phyloP scores from a whole-genome alignment of 1,139 yeast species.

The Candida sp. region DNA sequence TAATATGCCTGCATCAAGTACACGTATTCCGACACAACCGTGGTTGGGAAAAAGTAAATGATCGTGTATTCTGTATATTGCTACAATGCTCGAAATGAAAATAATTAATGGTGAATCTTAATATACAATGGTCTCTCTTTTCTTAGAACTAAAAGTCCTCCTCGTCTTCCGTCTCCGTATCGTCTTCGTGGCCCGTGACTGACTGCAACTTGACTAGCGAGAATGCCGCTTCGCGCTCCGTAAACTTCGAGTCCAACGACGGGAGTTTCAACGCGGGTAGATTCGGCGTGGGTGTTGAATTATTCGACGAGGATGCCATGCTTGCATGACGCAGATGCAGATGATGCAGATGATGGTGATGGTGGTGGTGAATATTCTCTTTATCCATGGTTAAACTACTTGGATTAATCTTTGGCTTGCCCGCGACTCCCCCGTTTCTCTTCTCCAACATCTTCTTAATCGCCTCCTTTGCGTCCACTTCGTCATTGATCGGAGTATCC shows the following conservation, averaged over 20 bases:
- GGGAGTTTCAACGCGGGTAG: background rate
- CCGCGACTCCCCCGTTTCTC: background rate
- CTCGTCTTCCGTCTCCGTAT: conserved; percentile 6
- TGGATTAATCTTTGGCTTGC: background rate
- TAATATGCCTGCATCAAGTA: background rate
- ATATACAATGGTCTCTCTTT: background rate
- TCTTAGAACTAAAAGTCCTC: background rate
- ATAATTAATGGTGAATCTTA: too few relatives aligned
- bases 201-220: conserved; percentile 4
- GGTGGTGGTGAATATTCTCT: background rate
- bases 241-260: conserved; percentile 10
- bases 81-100: too few relatives aligned
- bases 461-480: conserved; percentile 16
- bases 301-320: background rate
- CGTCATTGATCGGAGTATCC: conserved; percentile 41
- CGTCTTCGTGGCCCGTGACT: conserved; percentile 13
- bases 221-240: conserved; percentile 10
- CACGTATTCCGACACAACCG: too few relatives aligned
- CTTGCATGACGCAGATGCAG: background rate
- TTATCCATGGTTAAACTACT: background rate
- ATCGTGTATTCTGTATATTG: too few relatives aligned
- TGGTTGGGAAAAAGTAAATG: too few relatives aligned
- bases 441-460: conserved; percentile 23
- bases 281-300: background rate
- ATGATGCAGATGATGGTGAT: background rate